Percentiles rank a stretch among this genome's conserved stretches.
phyloP scores from a whole-genome alignment of 257 asterid genomes.

The Ajuga chamaepitys region DNA sequence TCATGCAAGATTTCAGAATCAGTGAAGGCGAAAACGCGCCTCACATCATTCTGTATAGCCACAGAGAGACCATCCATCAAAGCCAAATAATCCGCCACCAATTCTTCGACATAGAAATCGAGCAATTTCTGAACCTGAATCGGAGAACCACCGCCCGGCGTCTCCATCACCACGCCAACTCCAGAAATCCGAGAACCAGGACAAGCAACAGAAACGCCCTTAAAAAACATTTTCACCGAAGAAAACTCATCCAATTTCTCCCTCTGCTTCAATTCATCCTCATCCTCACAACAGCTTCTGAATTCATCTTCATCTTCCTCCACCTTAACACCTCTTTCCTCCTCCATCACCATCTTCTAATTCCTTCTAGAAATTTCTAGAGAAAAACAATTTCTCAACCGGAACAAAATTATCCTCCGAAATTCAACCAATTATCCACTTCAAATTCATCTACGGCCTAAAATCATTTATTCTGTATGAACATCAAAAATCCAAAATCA shows the following conservation, averaged over 20 bases:
- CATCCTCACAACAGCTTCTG: constrained; percentile 82
- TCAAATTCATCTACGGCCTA: neutral
- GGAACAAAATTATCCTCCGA: constrained; percentile 1
- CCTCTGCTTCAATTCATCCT: constrained; percentile 42
- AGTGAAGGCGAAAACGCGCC: constrained; percentile 55
- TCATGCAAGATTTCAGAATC: constrained; percentile 53
- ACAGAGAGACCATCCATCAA: constrained; percentile 79
- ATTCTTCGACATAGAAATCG: constrained; percentile 69
- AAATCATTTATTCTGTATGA: constrained; percentile 24
- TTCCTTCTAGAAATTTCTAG: neutral
- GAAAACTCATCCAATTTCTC: constrained; percentile 40
- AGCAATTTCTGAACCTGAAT: constrained; percentile 85
- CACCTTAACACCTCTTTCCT: constrained; percentile 16
- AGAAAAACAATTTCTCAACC: constrained; percentile 4
- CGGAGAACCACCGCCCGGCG: constrained; percentile 24
- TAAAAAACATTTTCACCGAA: constrained; percentile 58
- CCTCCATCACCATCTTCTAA: constrained; percentile 30
- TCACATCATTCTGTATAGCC: constrained; percentile 47
- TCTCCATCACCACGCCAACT: constrained; percentile 82
- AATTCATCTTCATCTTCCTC: constrained; percentile 92
- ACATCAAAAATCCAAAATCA: constrained; percentile 30
- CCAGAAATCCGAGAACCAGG: constrained; percentile 74
- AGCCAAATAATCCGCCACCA: constrained; percentile 83
- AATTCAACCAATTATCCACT: constrained; percentile 9
- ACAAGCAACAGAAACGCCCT: constrained; percentile 64